Conservation (phyloP, 805 yeast genomes). For the Ogataea degrootiae region DNA sequence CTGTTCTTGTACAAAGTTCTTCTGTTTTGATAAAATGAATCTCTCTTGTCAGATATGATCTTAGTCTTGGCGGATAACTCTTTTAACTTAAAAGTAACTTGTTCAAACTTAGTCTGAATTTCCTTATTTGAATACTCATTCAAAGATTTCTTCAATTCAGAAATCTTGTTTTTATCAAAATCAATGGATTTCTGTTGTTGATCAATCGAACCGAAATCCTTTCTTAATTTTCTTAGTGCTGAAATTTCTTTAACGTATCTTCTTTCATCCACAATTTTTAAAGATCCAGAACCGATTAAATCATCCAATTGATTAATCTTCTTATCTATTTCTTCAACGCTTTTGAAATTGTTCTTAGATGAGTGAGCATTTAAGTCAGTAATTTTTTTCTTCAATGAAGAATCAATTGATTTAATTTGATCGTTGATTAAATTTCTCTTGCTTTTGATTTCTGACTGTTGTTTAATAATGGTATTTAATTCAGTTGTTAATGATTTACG, state of each 20-base stretch:
- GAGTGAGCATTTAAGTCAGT: conserved; percentile 68
- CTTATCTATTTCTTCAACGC: conserved; percentile 62
- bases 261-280: conserved; percentile 90
- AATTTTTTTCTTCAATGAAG: conserved; percentile 66
- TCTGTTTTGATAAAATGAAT: conserved; percentile 59
- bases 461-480: conserved; percentile 40
- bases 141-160: conserved; percentile 67
- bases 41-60: conserved; percentile 60
- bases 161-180: conserved; percentile 68
- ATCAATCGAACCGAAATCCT: conserved; percentile 70
- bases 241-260: conserved; percentile 80
- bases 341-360: conserved; percentile 65
- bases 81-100: conserved; percentile 64
- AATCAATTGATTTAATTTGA: conserved; percentile 68
- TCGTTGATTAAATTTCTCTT: conserved; percentile 39
- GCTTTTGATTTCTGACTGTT: conserved; percentile 30
- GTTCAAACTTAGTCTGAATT: conserved; percentile 62
- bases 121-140: conserved; percentile 55
- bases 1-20: conserved; percentile 60
- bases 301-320: conserved; percentile 65
- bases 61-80: conserved; percentile 58
- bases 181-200: conserved; percentile 76
- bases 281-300: conserved; percentile 68
- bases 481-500: conserved; percentile 43
- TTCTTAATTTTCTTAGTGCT: conserved; percentile 71